phyloP scores from a whole-genome alignment of 305 asterid genomes.

The Fraxinus sp. region DNA sequence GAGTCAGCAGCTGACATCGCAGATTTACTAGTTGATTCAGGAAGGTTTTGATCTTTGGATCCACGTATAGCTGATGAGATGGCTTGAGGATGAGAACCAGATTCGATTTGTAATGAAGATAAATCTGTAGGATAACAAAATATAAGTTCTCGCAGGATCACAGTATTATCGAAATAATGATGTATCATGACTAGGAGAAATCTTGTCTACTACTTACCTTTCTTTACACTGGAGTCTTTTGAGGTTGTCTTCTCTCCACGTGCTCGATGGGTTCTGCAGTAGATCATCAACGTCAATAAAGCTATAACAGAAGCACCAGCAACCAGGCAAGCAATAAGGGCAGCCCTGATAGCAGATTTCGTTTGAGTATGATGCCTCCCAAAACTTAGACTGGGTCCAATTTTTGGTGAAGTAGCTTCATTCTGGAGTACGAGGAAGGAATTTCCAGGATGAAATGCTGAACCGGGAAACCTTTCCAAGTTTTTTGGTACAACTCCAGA shows the following conservation, averaged over 20 bases:
- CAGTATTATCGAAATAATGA: not conserved
- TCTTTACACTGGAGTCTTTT: constrained; percentile 39
- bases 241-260: constrained; percentile 25
- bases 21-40: constrained; percentile 44
- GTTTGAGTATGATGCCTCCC: constrained; percentile 40
- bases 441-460: constrained; percentile 85
- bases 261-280: constrained; percentile 42
- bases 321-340: constrained; percentile 58
- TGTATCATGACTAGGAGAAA: not conserved
- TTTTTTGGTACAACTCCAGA: constrained; percentile 72
- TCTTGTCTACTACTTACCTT: constrained; percentile 36
- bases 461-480: constrained; percentile 66
- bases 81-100: constrained; percentile 30
- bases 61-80: constrained; percentile 25
- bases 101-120: constrained; percentile 34
- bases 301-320: constrained; percentile 44
- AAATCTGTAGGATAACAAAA: constrained; percentile 31
- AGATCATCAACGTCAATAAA: constrained; percentile 41
- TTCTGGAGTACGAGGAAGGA: constrained; percentile 49
- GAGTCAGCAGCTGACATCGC: constrained; percentile 35
- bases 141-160: constrained; percentile 12
- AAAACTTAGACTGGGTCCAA: constrained; percentile 30
- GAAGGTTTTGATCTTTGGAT: constrained; percentile 28
- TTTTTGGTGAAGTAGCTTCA: constrained; percentile 32
- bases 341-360: constrained; percentile 48